These are phyloP conservation scores for Cubamyces lactineus DNA, from an alignment of 768 basidiomycete genomes.

Conservation along the genomic window DNA sequence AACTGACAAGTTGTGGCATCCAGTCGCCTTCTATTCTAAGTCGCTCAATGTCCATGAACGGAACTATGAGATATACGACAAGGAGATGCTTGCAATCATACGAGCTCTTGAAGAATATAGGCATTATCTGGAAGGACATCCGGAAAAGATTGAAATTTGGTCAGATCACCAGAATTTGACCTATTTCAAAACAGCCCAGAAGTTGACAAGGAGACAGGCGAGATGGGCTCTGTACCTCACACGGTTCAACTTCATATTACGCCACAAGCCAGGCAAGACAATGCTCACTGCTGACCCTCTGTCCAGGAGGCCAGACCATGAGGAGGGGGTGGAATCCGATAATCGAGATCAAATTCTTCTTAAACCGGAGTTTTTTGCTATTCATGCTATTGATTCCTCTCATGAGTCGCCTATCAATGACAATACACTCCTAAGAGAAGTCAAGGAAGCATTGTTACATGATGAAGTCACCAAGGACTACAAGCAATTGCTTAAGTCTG, in stretches of 20 bases:
- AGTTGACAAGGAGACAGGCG: slow-evolving; percentile 34
- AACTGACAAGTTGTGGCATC: background rate
- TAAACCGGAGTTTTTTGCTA: slow-evolving; percentile 5
- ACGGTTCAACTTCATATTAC: slow-evolving; percentile 2
- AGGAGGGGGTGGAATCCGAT: too few relatives aligned
- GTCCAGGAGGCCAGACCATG: too few relatives aligned
- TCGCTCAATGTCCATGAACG: slow-evolving; percentile 33
- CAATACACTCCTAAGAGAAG: slow-evolving; percentile 1
- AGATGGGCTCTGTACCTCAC: slow-evolving; percentile 31
- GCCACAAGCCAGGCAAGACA: background rate
- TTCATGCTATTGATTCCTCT: slow-evolving; percentile 8
- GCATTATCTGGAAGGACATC: slow-evolving; percentile 29
- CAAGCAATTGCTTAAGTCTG: slow-evolving; percentile 37
- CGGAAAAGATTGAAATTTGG: slow-evolving; percentile 26
- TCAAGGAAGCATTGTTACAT: slow-evolving; percentile 6
- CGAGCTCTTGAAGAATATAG: slow-evolving; percentile 38
- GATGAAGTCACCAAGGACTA: slow-evolving; percentile 16
- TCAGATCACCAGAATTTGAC: slow-evolving; percentile 35
- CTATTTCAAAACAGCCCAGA: slow-evolving; percentile 31
- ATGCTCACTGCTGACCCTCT: too few relatives aligned
- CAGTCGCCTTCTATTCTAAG: slow-evolving; percentile 17
- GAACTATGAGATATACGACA: slow-evolving; percentile 46
- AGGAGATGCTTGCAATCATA: slow-evolving; percentile 49
- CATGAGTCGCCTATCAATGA: slow-evolving; percentile 9
- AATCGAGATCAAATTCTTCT: slow-evolving; percentile 16